Conservation (phyloP, 2,329 filamentous ascomycete genomes). For the Pestalotiopsis sp. region DNA sequence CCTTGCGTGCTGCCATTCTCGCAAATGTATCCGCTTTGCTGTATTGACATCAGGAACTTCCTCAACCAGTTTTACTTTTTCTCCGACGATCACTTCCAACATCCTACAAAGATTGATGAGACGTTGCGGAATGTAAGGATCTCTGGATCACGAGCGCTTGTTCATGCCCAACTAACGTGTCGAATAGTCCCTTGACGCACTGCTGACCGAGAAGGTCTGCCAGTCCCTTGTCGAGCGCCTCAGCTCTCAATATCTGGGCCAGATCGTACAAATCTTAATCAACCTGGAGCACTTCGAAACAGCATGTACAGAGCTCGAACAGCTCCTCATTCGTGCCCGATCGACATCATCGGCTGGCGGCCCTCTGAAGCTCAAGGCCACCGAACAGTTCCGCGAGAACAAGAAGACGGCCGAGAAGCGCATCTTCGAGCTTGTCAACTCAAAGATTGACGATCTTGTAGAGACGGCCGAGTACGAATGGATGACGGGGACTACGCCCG, state of each 20-base stretch:
- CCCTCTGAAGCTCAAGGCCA: slow-evolving; percentile 79
- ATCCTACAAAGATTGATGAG: slow-evolving; percentile 87
- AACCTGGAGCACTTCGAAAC: slow-evolving; percentile 97
- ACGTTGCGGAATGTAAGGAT: slow-evolving; percentile 73
- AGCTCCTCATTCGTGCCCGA: slow-evolving; percentile 80
- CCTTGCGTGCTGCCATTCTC: slow-evolving; percentile 97
- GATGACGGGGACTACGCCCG: slow-evolving; percentile 59
- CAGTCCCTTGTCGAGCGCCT: slow-evolving; percentile 85
- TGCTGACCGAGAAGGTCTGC: slow-evolving; percentile 93
- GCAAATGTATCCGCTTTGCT: slow-evolving; percentile 98
- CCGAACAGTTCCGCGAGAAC: slow-evolving; percentile 82
- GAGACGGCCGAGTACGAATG: slow-evolving; percentile 98
- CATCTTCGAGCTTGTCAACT: slow-evolving; percentile 98
- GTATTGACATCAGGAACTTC: slow-evolving; percentile 97
- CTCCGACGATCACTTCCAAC: slow-evolving; percentile 92
- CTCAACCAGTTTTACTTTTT: slow-evolving; percentile 98
- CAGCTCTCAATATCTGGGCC: slow-evolving; percentile 89
- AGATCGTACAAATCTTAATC: slow-evolving; percentile 98
- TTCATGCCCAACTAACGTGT: slow-evolving; percentile 4
- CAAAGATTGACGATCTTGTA: slow-evolving; percentile 96
- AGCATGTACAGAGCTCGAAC: slow-evolving; percentile 87
- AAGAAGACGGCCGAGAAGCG: slow-evolving; percentile 97
- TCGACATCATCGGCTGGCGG: slow-evolving; percentile 82
- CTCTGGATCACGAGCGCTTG: neutral
- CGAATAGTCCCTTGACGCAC: slow-evolving; percentile 82